Conservation (phyloP, 2,329 filamentous ascomycete genomes). For the Fusarium tuaranense region DNA sequence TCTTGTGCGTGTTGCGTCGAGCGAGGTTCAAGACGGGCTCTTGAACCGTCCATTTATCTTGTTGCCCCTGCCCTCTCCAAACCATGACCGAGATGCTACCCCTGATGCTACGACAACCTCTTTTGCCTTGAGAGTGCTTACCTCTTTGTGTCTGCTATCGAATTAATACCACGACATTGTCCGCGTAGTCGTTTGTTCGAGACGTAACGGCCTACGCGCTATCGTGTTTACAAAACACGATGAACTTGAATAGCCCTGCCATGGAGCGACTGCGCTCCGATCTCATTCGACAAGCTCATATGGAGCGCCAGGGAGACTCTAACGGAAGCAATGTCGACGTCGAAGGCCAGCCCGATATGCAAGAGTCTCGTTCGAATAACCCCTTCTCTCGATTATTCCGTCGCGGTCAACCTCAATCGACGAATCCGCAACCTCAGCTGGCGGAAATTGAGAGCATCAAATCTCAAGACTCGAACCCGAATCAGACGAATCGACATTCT, state of each 20-base stretch:
- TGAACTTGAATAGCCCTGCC: constrained; percentile 35
- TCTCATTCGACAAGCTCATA: constrained; percentile 47
- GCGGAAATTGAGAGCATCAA: constrained; percentile 59
- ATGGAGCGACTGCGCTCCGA: constrained; percentile 51
- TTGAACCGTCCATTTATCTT: constrained; percentile 26
- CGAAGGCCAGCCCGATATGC: constrained; percentile 26
- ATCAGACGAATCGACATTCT: constrained; percentile 33
- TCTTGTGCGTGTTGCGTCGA: constrained; percentile 9
- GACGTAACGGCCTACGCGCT: constrained; percentile 20
- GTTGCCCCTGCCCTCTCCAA: constrained; percentile 5
- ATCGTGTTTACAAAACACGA: constrained; percentile 16
- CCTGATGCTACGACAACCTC: constrained; percentile 13
- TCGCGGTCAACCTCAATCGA: constrained; percentile 32
- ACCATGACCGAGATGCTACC: constrained; percentile 31
- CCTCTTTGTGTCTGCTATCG: constrained; percentile 10
- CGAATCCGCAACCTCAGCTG: constrained; percentile 25
- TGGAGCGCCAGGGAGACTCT: constrained; percentile 39
- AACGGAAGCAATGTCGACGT: constrained; percentile 20
- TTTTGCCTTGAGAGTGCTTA: constrained; percentile 23
- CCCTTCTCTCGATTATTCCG: constrained; percentile 34
- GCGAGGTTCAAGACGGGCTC: constrained; percentile 33
- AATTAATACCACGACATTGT: constrained; percentile 30
- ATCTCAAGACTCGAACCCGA: constrained; percentile 57
- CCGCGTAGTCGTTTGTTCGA: constrained; percentile 25
- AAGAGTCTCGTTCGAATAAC: constrained; percentile 11